phyloP scores from a whole-genome alignment of 1,139 yeast species.

The Taphrina wiesneri region DNA sequence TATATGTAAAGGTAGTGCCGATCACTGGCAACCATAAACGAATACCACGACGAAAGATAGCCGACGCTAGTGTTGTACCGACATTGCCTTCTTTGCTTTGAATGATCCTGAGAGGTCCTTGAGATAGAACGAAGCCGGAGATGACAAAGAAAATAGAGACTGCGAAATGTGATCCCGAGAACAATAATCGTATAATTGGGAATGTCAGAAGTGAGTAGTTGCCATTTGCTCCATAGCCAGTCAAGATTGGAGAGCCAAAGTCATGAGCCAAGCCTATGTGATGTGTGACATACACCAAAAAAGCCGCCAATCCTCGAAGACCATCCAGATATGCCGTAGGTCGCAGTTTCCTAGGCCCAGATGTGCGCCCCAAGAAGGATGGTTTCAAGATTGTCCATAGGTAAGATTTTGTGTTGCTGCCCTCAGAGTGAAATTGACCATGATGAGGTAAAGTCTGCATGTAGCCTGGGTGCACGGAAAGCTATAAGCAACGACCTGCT shows the following conservation, averaged over 20 bases:
- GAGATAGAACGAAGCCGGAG: slow-evolving; percentile 23
- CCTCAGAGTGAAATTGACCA: not conserved
- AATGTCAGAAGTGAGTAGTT: not conserved
- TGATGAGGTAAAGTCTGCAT: not conserved
- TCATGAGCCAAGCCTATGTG: slow-evolving; percentile 22
- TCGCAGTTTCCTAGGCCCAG: not conserved
- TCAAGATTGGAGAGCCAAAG: slow-evolving; percentile 4
- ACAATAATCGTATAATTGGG: slow-evolving; percentile 10
- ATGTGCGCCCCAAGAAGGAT: not conserved
- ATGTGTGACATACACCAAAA: slow-evolving; percentile 20
- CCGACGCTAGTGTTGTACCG: slow-evolving; percentile 9
- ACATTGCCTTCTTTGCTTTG: not conserved
- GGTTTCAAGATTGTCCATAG: not conserved
- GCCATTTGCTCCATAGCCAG: slow-evolving; percentile 14
- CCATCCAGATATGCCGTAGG: slow-evolving; percentile 25
- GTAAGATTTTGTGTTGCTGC: not conserved
- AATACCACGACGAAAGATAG: slow-evolving; percentile 17
- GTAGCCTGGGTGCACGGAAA: too few species aligned
- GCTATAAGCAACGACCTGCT: too few species aligned
- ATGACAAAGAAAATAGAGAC: slow-evolving; percentile 26
- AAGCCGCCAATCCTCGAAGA: slow-evolving; percentile 23
- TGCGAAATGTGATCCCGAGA: slow-evolving; percentile 25
- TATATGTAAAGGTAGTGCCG: slow-evolving; percentile 11
- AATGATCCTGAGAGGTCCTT: slow-evolving; percentile 7
- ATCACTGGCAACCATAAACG: slow-evolving; percentile 16